phyloP scores from a whole-genome alignment of 371 early-diverging fungal genomes.

The Lichtheimia ornata region DNA sequence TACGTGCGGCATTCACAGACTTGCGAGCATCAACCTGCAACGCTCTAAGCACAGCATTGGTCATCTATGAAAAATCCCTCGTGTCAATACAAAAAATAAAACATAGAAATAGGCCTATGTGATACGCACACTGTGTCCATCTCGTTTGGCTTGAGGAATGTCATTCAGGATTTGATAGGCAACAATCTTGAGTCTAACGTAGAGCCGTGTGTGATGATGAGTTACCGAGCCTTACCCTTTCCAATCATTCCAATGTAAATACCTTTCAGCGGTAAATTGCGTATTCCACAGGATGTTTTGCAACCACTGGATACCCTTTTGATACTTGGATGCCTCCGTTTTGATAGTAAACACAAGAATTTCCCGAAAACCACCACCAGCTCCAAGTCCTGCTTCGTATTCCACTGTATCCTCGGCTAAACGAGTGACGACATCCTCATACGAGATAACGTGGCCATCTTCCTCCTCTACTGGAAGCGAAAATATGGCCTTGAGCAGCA shows the following conservation, averaged over 20 bases:
- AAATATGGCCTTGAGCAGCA: slow-evolving; percentile 63
- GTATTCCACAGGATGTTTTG: slow-evolving; percentile 65
- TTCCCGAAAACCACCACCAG: slow-evolving; percentile 50
- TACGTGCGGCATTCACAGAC: slow-evolving; percentile 53
- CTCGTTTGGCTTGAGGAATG: slow-evolving; percentile 64
- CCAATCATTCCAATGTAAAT: background rate
- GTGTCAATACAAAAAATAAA: background rate
- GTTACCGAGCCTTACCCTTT: no score
- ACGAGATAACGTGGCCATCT: slow-evolving; percentile 45
- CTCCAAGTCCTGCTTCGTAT: slow-evolving; percentile 53
- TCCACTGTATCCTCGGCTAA: slow-evolving; percentile 61
- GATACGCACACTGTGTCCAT: slow-evolving; percentile 56
- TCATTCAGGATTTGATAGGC: slow-evolving; percentile 63
- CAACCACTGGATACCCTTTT: slow-evolving; percentile 60
- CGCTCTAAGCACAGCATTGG: slow-evolving; percentile 46
- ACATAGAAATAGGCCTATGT: background rate
- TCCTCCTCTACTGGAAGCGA: slow-evolving; percentile 51
- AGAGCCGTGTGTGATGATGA: background rate
- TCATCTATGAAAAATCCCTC: slow-evolving; percentile 48
- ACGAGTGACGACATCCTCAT: slow-evolving; percentile 63
- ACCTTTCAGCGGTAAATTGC: slow-evolving; percentile 58
- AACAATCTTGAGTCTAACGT: slow-evolving; percentile 51
- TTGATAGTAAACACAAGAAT: slow-evolving; percentile 53
- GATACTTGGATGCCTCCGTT: slow-evolving; percentile 54
- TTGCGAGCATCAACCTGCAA: slow-evolving; percentile 52